Conservation (phyloP, 106 monocot genomes). For the Phalaenopsis aphrodite region DNA sequence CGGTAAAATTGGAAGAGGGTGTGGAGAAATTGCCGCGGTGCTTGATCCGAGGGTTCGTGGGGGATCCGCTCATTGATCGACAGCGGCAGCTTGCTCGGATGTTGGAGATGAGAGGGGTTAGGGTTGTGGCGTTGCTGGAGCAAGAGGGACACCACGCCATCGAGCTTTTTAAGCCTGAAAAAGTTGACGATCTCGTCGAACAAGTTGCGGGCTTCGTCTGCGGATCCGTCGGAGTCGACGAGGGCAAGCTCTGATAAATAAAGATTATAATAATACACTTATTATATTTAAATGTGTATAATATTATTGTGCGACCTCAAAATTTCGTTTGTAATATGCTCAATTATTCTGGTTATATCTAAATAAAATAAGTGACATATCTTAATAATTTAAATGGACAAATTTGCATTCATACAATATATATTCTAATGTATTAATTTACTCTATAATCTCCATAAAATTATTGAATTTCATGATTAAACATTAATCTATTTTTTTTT, state of each 20-base stretch:
- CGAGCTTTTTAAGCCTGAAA: conserved; percentile 21
- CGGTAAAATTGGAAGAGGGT: neutral
- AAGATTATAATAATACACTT: no score
- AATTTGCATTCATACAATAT: no score
- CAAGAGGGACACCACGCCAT: conserved; percentile 31
- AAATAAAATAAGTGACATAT: no score
- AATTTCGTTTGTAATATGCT: no score
- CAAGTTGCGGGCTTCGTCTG: conserved; percentile 26
- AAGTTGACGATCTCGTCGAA: conserved; percentile 5
- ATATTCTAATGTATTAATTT: no score
- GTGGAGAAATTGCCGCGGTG: conserved; percentile 11
- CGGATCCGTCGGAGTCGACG: neutral
- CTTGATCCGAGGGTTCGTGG: conserved; percentile 21
- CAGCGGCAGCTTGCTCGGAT: conserved; percentile 28
- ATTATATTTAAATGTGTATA: no score
- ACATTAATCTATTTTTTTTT: no score
- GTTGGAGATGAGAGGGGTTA: conserved; percentile 16
- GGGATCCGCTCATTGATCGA: conserved; percentile 46
- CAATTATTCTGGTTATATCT: no score
- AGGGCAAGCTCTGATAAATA: neutral
- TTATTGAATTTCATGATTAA: no score
- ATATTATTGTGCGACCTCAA: no score
- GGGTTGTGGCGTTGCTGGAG: conserved; percentile 13
- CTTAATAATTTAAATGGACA: no score
- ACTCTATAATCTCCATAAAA: no score